phyloP scores from a whole-genome alignment of 768 basidiomycete genomes.

The Mrakia blollopis region DNA sequence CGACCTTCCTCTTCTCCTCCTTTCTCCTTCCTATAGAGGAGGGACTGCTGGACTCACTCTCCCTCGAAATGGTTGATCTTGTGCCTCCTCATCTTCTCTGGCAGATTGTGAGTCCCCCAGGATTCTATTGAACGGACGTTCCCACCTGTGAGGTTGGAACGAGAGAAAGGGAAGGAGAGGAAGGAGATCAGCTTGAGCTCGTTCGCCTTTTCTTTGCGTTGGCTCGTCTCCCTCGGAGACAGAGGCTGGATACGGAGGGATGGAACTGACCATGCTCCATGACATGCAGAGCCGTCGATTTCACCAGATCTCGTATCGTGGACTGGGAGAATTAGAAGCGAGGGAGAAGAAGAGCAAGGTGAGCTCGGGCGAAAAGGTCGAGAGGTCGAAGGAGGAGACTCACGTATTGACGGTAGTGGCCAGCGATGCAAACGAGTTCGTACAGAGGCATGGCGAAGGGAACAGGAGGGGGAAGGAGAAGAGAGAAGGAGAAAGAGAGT shows the following conservation, averaged over 20 bases:
- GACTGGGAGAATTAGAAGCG: background rate
- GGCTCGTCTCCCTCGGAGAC: too few species aligned
- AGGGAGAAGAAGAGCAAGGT: background rate
- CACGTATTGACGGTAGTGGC: slow-evolving; percentile 24
- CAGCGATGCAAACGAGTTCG: slow-evolving; percentile 29
- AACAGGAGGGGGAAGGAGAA: background rate
- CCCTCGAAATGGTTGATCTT: slow-evolving; percentile 26
- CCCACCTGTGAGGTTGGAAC: background rate
- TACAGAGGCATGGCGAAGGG: slow-evolving; percentile 24
- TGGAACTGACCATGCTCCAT: slow-evolving; percentile 28
- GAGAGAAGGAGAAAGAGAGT: background rate
- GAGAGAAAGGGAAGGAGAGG: background rate
- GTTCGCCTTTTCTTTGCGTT: background rate
- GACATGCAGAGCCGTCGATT: slow-evolving; percentile 29
- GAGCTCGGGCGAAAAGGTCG: background rate
- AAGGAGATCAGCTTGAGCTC: background rate
- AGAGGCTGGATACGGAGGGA: background rate
- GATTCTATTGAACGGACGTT: slow-evolving; percentile 30
- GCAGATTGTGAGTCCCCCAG: slow-evolving; percentile 27
- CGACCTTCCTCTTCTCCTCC: background rate
- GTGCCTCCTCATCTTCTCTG: slow-evolving; percentile 29
- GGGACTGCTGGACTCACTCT: slow-evolving; percentile 19
- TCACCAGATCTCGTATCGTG: slow-evolving; percentile 28
- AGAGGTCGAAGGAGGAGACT: background rate
- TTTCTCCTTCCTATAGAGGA: too few species aligned